These are phyloP conservation scores for Cryphonectria radicalis DNA, from an alignment of 2,329 filamentous ascomycete genomes.

Conservation along the genomic window DNA sequence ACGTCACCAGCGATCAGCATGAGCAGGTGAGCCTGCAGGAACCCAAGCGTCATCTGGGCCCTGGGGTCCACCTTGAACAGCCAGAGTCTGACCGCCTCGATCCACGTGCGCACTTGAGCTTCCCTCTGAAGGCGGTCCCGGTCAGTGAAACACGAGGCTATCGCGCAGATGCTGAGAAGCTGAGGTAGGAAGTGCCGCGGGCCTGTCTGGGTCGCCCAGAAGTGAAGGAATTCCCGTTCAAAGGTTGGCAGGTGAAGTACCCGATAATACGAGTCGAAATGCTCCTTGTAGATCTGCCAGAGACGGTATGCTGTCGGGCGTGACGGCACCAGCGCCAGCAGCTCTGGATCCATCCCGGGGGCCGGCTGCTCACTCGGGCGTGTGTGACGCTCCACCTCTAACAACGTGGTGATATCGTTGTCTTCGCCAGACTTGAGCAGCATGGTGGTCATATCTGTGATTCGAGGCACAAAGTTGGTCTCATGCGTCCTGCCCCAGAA, in stretches of 20 bases:
- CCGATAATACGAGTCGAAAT: constrained; percentile 32
- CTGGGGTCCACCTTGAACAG: constrained; percentile 25
- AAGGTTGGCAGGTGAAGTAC: constrained; percentile 33
- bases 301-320: constrained; percentile 30
- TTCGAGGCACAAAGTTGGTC: constrained; percentile 25
- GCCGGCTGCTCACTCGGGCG: constrained; percentile 19
- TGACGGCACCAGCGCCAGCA: constrained; percentile 30
- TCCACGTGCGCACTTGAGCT: constrained; percentile 17
- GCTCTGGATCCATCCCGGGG: constrained; percentile 14
- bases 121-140: constrained; percentile 14
- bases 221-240: constrained; percentile 30
- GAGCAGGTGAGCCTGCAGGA: constrained; percentile 23
- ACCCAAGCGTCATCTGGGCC: constrained; percentile 21
- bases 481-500: constrained; percentile 26
- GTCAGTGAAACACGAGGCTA: constrained; percentile 13
- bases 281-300: constrained; percentile 31
- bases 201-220: constrained; percentile 28
- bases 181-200: constrained; percentile 22
- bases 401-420: constrained; percentile 18
- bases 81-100: constrained; percentile 24
- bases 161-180: constrained; percentile 24
- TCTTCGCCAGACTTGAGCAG: constrained; percentile 22
- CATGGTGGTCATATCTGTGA: constrained; percentile 22
- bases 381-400: constrained; percentile 29
- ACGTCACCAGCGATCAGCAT: constrained; percentile 26